phyloP scores from a whole-genome alignment of 2,329 filamentous ascomycete species.

The Hymenoscyphus fraxineus region DNA sequence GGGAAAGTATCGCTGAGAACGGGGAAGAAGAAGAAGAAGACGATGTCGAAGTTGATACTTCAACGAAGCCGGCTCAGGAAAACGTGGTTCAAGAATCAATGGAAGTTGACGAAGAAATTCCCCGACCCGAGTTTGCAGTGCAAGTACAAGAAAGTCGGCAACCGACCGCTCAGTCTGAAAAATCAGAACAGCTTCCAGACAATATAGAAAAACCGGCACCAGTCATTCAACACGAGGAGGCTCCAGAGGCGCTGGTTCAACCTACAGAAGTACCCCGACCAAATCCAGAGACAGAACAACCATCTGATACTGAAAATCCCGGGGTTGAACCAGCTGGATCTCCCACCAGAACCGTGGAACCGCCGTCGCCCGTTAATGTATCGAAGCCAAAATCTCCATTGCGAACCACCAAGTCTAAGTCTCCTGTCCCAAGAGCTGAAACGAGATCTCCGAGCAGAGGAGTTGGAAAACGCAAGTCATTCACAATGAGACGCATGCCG shows the following conservation, averaged over 20 bases:
- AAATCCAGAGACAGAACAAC: background rate
- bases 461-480: constrained; percentile 2
- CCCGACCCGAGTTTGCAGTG: background rate
- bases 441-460: background rate
- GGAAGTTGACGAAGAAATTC: background rate
- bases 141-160: background rate
- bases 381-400: background rate
- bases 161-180: background rate
- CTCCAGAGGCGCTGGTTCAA: background rate
- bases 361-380: background rate
- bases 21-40: background rate
- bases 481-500: background rate
- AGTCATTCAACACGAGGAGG: background rate
- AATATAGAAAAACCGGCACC: background rate
- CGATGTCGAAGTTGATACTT: background rate
- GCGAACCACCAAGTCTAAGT: background rate
- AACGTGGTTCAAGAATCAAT: too few relatives aligned
- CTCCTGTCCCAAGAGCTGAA: background rate
- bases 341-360: background rate
- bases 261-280: background rate
- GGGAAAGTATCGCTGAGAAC: constrained; percentile 5
- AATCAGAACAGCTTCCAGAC: background rate
- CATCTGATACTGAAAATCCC: background rate
- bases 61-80: background rate
- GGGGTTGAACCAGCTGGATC: background rate